A percentile compares a stretch with the other conserved stretches of the same genome.
phyloP scores from a whole-genome alignment of 352 stramenopile genomes.

The Phytophthora foliorum region DNA sequence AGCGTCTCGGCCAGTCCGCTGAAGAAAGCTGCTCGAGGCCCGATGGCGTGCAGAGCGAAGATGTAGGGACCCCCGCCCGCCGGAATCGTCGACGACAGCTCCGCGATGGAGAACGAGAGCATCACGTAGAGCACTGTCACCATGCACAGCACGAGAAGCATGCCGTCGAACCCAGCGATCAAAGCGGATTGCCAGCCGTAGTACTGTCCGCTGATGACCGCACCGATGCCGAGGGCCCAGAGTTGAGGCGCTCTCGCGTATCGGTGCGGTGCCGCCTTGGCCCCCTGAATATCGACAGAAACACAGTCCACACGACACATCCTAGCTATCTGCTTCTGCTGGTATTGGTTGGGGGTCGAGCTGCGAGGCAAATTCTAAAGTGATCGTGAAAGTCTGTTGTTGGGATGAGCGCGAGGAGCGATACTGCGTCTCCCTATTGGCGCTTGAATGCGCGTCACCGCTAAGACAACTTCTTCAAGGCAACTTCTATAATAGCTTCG shows the following conservation, averaged over 20 bases:
- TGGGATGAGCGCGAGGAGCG: slow-evolving; percentile 16
- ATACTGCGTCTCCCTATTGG: slow-evolving; percentile 19
- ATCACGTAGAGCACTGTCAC: slow-evolving; percentile 79
- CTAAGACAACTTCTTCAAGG: slow-evolving; percentile 20
- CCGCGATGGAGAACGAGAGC: slow-evolving; percentile 81
- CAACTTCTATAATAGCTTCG: background rate
- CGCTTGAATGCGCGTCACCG: background rate
- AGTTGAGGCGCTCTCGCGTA: slow-evolving; percentile 72
- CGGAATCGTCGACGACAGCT: slow-evolving; percentile 71
- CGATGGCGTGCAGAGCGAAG: slow-evolving; percentile 75
- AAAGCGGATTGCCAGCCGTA: slow-evolving; percentile 79
- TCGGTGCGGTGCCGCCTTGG: slow-evolving; percentile 42
- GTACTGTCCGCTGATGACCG: slow-evolving; percentile 70
- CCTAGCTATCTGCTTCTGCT: slow-evolving; percentile 1
- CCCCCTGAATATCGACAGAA: slow-evolving; percentile 20
- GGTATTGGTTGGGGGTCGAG: background rate
- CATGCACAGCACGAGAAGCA: slow-evolving; percentile 69
- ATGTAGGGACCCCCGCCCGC: slow-evolving; percentile 74
- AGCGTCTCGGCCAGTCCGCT: slow-evolving; percentile 72
- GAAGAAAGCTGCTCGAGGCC: slow-evolving; percentile 47
- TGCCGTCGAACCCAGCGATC: slow-evolving; percentile 69
- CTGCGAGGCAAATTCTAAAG: slow-evolving; percentile 18
- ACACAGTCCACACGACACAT: slow-evolving; percentile 28
- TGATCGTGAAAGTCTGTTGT: slow-evolving; percentile 14
- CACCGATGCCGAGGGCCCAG: slow-evolving; percentile 58